Conservation (phyloP, 2,329 filamentous ascomycete genomes). For the Diatrype stigma region DNA sequence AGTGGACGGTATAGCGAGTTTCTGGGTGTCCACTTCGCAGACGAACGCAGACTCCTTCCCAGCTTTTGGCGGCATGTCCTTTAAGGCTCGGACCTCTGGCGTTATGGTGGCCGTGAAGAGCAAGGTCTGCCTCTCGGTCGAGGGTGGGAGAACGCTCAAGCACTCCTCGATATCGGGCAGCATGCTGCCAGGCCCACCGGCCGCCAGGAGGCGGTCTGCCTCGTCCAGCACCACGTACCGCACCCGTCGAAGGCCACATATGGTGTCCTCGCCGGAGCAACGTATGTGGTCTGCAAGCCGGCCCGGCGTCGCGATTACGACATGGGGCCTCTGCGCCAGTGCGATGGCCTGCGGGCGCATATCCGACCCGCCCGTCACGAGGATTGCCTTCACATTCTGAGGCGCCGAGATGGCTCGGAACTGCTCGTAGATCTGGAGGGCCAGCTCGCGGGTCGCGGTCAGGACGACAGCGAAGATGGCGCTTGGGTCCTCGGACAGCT, state of each 20-base stretch:
- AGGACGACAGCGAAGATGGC: conserved; percentile 87
- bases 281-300: conserved; percentile 90
- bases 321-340: conserved; percentile 75
- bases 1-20: conserved; percentile 72
- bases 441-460: conserved; percentile 88
- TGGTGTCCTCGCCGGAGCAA: conserved; percentile 86
- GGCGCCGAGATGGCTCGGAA: conserved; percentile 88
- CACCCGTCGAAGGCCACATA: conserved; percentile 73
- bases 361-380: conserved; percentile 90
- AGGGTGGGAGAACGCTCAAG: conserved; percentile 73
- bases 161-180: conserved; percentile 91
- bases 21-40: conserved; percentile 77
- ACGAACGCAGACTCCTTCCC: conserved; percentile 78
- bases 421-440: conserved; percentile 94
- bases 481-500: conserved; percentile 86
- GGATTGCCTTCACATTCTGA: conserved; percentile 78
- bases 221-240: conserved; percentile 91
- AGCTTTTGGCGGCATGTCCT: conserved; percentile 66
- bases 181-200: conserved; percentile 76
- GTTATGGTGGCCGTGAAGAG: conserved; percentile 97
- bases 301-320: conserved; percentile 92
- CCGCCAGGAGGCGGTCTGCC: conserved; percentile 81
- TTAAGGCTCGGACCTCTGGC: conserved; percentile 81
- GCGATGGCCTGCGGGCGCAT: conserved; percentile 88
- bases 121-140: conserved; percentile 79